Base-by-base conservation (phyloP, 108 stramenopile genomes). In the Nitzschia sp. region DNA sequence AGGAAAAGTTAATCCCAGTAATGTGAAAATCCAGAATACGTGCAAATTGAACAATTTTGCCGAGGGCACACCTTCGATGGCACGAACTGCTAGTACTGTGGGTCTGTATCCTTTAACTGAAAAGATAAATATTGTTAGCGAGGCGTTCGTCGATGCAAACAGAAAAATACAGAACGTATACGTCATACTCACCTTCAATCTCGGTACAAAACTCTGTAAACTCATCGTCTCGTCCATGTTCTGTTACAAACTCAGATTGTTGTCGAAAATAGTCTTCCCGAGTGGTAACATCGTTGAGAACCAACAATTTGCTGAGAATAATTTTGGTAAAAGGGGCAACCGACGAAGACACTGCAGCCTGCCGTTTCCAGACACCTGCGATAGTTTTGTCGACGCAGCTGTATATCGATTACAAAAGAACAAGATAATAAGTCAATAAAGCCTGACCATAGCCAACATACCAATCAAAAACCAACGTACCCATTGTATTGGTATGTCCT, bases 181-280 rank as follows among this genome's bases (percentile, higher is more conserved):
- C n/a, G 11, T 3, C 21, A 1, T 40, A 15, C 57, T 0, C 38
- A 58, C 57, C 57, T 52, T 82, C 72, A 69, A 93, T 88, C 60
- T 79, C 73, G 2, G 93, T 94, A 21, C 89, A 73, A 69, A 90
- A 94, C 63, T 94, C 93, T 7, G 89, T 90, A 60, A 78, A 72
- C 22, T 86, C 80, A 63, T 94, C 93, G 24, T 77, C 82, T 41
- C 81, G 72, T 21, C 88, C 90, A 65, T 94, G 82, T 44, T 79
- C 37, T 24, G 77, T 79, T 0, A 91, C 80, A 79, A 94, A 94
- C 10, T 83, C 70, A 10, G 89, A 71, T 76, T 94, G 93, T 65
- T 94, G 93, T 21, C 82, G 75, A 70, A 94, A 88, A 66, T 94
- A 94, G 69, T 94, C 90, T 52, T 85, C 78, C 40, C 90, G 39